Evolutionary conservation across 306 rosid species (phyloP), one percentile per base, ranked within the genome.

Genomic region (Begonia peltatifolia): DNA sequence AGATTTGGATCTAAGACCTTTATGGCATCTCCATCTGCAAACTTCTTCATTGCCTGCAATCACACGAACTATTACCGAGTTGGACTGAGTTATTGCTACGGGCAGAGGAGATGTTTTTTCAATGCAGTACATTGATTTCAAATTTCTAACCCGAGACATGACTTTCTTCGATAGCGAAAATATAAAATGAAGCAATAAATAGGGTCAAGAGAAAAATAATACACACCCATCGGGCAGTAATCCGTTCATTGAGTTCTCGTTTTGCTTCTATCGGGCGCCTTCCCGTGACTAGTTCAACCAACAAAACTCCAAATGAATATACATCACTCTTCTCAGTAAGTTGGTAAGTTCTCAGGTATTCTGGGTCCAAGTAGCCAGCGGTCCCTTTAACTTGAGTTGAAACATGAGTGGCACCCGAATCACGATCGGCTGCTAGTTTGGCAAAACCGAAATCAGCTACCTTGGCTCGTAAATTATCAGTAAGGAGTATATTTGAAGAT

Each of bases 281-380:
- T 8, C 96, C 96, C 12, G 99, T 79, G 67, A 81, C 79, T 22
- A 86, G 78, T 68, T 92, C 99, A 69, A 92, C 89, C 71, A 92
- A 74, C 52, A 92, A 67, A 64, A 92, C 87, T 15, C 99, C 99
- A 63, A 86, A 92, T 11, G 99, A 92, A 64, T 81, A 92, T 50
- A 86, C 95, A n/a, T 92, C 99, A 64, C 99, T 92, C 72, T 86
- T 92, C 49, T 86, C 96, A 5, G 96, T 92, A 42, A 92, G 93
- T 47, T 83, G 99, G 64, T 92, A 83, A 25, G 96, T 86, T 75
- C 70, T 86, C 50, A 92, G 73, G 79, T 92, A 92, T 61, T 92
- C 99, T 12, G 99, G 99, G 53, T 92, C 99, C 84, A 92, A 75
- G 76, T 92, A 92, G 46, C 99, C 99, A n/a, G 99, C 99, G 18